Evolutionary conservation across 257 asterid genomes (phyloP), one percentile per base, ranked within the genome.

Genomic region (Solanum tarijense): DNA sequence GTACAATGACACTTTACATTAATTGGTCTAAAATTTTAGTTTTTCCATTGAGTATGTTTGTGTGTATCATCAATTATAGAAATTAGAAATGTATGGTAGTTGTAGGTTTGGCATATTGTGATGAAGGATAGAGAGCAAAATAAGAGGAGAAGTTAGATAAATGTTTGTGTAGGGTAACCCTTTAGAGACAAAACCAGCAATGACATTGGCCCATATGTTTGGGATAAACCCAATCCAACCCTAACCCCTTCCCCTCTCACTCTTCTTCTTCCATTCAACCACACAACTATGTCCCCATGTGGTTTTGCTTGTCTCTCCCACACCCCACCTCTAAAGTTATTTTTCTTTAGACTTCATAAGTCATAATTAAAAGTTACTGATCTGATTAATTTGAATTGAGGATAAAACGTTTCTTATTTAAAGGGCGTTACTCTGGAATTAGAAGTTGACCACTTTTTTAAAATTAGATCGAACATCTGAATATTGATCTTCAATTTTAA

Each of bases 91-190:
- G 13, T 74, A 35, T 74, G 83, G 31, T 74, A n/a, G 58, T 76
- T 76, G 21, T n/a, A 38, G 83, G 58, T 39, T 76, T 76, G 83
- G 35, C 60, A 38, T 12, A 76, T 38, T 23, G 55, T 76, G 39
- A 78, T 43, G 18, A 65, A 88, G 20, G 20, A n/a, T 58, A 87
- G 65, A 86, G 11, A 65, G 83, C n/a, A 87, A 74, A 87, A 85
- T 87, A 88, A n/a, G 88, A 78, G 68, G 88, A 78, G 68, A 38
- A 84, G 83, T 52, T 74, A 48, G 78, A 87, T 74, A 78, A 88
- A 79, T 86, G 90, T 89, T 86, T 13, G 23, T 90, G 92, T 88
- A 90, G 89, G 90, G 90, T 88, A 74, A 89, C 91, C 91, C 93
- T 88, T 79, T 87, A 48, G 72, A 86, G 94, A 89, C 94, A 90